phyloP scores from a whole-genome alignment of 768 basidiomycete genomes.

The Russula lepida region DNA sequence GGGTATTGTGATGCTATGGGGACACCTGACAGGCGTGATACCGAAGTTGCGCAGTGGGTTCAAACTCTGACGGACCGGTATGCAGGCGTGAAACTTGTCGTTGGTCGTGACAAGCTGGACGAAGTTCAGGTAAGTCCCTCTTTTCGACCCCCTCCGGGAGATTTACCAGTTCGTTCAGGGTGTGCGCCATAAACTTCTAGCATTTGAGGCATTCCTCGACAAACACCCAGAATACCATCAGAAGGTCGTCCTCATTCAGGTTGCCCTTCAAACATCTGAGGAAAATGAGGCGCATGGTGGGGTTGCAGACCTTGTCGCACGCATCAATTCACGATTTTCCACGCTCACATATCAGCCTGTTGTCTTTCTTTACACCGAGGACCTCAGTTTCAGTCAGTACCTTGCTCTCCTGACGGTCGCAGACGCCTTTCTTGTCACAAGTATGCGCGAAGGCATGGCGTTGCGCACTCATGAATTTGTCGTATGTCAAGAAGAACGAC shows the following conservation, averaged over 20 bases:
- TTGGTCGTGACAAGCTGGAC: slow-evolving; percentile 84
- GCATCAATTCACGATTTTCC: slow-evolving; percentile 77
- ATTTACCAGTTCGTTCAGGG: slow-evolving; percentile 33
- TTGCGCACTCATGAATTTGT: slow-evolving; percentile 75
- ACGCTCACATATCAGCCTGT: slow-evolving; percentile 83
- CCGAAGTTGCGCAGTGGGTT: slow-evolving; percentile 80
- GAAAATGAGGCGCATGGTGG: slow-evolving; percentile 65
- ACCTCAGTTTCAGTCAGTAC: slow-evolving; percentile 80
- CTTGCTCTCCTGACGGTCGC: slow-evolving; percentile 73
- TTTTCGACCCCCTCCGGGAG: slow-evolving; percentile 31
- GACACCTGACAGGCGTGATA: slow-evolving; percentile 42
- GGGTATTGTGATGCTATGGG: neutral
- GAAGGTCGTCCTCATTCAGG: slow-evolving; percentile 80
- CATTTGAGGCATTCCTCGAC: slow-evolving; percentile 77
- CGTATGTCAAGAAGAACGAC: slow-evolving; percentile 66
- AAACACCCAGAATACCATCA: slow-evolving; percentile 72
- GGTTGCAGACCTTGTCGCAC: slow-evolving; percentile 67
- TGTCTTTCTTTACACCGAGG: slow-evolving; percentile 78
- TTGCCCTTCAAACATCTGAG: slow-evolving; percentile 76
- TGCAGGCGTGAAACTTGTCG: slow-evolving; percentile 77
- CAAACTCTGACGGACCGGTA: slow-evolving; percentile 72
- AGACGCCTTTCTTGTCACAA: slow-evolving; percentile 79
- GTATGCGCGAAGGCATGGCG: slow-evolving; percentile 84
- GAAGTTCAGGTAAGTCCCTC: slow-evolving; percentile 41
- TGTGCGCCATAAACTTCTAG: slow-evolving; percentile 73